phyloP scores from a whole-genome alignment of 768 basidiomycete genomes.

The Mycena galopus region DNA sequence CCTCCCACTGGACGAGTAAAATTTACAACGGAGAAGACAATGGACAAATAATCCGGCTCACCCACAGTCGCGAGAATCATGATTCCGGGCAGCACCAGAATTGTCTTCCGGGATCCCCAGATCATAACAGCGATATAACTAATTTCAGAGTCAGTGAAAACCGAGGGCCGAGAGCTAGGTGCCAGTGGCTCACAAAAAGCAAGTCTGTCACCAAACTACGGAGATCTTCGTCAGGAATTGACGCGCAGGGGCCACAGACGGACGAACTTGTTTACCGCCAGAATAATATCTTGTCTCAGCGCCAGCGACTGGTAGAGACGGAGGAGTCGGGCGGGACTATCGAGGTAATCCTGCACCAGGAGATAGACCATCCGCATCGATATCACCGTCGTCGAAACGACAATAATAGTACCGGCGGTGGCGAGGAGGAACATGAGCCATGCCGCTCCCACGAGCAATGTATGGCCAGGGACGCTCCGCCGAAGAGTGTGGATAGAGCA shows the following conservation, averaged over 20 bases:
- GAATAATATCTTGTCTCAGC: slow-evolving; percentile 20
- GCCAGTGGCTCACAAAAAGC: not conserved
- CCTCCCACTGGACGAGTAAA: not conserved
- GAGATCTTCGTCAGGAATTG: not conserved
- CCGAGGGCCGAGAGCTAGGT: too few species aligned
- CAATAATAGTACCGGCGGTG: not conserved
- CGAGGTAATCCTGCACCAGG: not conserved
- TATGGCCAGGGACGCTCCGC: not conserved
- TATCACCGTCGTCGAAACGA: not conserved
- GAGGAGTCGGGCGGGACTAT: not conserved
- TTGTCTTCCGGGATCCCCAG: slow-evolving; percentile 17
- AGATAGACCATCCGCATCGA: slow-evolving; percentile 16
- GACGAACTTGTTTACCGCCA: slow-evolving; percentile 18
- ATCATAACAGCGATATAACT: slow-evolving; percentile 27
- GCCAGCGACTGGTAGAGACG: slow-evolving; percentile 5
- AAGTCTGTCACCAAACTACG: slow-evolving; percentile 22
- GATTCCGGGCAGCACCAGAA: not conserved
- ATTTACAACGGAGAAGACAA: not conserved
- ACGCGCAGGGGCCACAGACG: not conserved
- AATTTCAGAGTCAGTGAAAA: not conserved
- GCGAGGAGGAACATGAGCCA: slow-evolving; percentile 20
- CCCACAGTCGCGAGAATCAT: slow-evolving; percentile 14
- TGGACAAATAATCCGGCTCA: not conserved
- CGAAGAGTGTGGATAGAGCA: slow-evolving; percentile 14
- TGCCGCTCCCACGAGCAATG: not conserved